Evolutionary conservation across 2,329 filamentous ascomycete species (phyloP), one percentile per base, ranked within the genome.

Genomic region (Pseudogymnoascus verrucosus): DNA sequence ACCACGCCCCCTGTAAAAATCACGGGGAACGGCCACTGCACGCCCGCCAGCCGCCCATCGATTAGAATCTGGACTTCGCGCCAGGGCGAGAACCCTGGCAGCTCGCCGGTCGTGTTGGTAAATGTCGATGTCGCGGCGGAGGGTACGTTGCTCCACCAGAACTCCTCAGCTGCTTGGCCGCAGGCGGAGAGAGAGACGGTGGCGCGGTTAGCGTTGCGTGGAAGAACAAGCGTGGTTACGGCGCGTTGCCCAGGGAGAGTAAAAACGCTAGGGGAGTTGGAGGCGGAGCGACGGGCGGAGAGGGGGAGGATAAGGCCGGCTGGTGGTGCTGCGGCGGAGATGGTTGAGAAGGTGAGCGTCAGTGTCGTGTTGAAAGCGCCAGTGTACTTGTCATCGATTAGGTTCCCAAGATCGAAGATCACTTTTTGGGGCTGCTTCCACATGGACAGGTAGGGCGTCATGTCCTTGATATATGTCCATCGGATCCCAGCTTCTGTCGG

Each of bases 1-100:
- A 89, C 87, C 5, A 96, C 80, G 1, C 90, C 90, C 2, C 91
- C 91, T 0, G 91, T 93, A 69, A 93, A 93, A 60, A 96, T 87
- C 16, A 91, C 82, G 0, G 90, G 90, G 69, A 90, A 93, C 0
- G 91, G 91, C 89, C 89, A 95, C 34, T 85, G 83, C 1, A 92
- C 85, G 1, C 90, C 91, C 1, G 89, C 89, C 21, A 93, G 75
- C 16, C 81, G 76, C 1, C 83, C 89, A 70, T 96, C 90, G 62
- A 96, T 89, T 47, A 83, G 78, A 0, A 95, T 77, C 69, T 93
- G 89, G 1, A 95, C 81, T 76, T 96, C 91, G 21, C 91, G 85
- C 73, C 90, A 93, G 0, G 89, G 85, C 4, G 88, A 88, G 69
- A 84, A 85, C 0, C 89, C 90, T 23, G 84, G 84, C 0, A 91